Base-by-base conservation (phyloP, 164 flowering plant species). In the Piper longum region DNA sequence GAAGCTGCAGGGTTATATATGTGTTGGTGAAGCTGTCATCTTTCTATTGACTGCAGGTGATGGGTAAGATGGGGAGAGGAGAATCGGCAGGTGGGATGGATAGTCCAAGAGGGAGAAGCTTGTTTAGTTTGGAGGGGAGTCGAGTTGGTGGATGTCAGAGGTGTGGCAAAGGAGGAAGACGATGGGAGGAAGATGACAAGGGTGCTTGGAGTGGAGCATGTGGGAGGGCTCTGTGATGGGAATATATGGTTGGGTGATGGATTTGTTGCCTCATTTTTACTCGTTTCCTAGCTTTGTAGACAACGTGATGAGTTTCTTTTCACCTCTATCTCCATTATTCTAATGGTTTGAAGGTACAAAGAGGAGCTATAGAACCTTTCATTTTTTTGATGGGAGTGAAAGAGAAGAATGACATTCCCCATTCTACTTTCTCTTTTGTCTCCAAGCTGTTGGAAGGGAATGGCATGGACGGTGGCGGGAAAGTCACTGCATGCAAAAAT, bases 151-250 rank as follows among this genome's bases (percentile, higher is more conserved):
- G 69, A 67, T 39, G 71, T 61, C 66, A 55, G 63, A 54, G 65
- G 66, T 19, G 79, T 79, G 71, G 71, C 69, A 71, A 68, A 69
- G 75, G 66, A 43, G 70, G 74, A 75, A 80, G 70, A 72, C 57
- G 69, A 18, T 62, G 54, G 16, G 66, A 59, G 60, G 64, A 66
- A 68, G 19, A 73, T 59, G 60, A 76, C 85, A 82, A 82, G 64
- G 56, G 62, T 62, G 56, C 56, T 65, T 79, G 71, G 73, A 71
- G 43, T 17, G 26, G 80, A 80, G 88, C 76, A 66, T 68, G 74
- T 85, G 91, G 86, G 79, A 73, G 75, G 75, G 80, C 56, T 66
- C 79, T 68, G 62, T 72, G 76, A 68, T 72, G 67, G 72, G 87
- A 80, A 85, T 79, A 79, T 68, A 68, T 56, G 70, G 74, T 64